These are phyloP conservation scores for Starmerella bombicola DNA, from an alignment of 805 yeast species.

Conservation along the genomic window DNA sequence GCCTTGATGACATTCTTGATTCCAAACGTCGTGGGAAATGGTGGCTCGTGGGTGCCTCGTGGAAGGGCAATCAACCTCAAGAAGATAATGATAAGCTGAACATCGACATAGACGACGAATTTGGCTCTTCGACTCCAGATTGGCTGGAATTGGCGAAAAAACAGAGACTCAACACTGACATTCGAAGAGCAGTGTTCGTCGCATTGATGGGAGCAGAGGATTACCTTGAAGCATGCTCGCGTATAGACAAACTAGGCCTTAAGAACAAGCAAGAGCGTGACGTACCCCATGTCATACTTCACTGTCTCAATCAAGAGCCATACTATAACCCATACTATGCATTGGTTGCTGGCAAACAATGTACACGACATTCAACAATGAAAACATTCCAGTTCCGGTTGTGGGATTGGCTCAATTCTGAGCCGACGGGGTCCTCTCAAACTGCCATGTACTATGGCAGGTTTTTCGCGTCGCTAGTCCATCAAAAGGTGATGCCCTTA, in stretches of 20 bases:
- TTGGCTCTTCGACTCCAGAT: slow-evolving; percentile 38
- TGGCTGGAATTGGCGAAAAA: slow-evolving; percentile 77
- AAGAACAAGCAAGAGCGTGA: slow-evolving; percentile 75
- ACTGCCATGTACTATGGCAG: slow-evolving; percentile 62
- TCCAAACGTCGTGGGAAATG: slow-evolving; percentile 81
- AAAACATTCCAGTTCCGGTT: slow-evolving; percentile 79
- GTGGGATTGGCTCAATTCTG: slow-evolving; percentile 77
- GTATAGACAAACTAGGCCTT: slow-evolving; percentile 65
- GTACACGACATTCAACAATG: slow-evolving; percentile 56
- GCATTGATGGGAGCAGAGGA: slow-evolving; percentile 94
- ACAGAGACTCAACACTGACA: slow-evolving; percentile 91
- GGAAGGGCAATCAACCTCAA: slow-evolving; percentile 52
- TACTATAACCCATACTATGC: slow-evolving; percentile 85
- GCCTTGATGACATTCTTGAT: slow-evolving; percentile 66
- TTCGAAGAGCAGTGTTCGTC: slow-evolving; percentile 84
- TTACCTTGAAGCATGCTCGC: slow-evolving; percentile 72
- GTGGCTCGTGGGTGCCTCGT: slow-evolving; percentile 99
- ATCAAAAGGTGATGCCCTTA: slow-evolving; percentile 60
- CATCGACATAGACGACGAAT: slow-evolving; percentile 54
- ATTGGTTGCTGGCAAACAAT: slow-evolving; percentile 59
- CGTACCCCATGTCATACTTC: slow-evolving; percentile 71
- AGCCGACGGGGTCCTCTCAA: slow-evolving; percentile 33
- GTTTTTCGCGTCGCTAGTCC: slow-evolving; percentile 63
- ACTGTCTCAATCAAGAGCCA: slow-evolving; percentile 74
- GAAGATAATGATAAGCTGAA: slow-evolving; percentile 31